Base-by-base conservation (phyloP, 148 eudicot genomes). In the Camellia japonica region DNA sequence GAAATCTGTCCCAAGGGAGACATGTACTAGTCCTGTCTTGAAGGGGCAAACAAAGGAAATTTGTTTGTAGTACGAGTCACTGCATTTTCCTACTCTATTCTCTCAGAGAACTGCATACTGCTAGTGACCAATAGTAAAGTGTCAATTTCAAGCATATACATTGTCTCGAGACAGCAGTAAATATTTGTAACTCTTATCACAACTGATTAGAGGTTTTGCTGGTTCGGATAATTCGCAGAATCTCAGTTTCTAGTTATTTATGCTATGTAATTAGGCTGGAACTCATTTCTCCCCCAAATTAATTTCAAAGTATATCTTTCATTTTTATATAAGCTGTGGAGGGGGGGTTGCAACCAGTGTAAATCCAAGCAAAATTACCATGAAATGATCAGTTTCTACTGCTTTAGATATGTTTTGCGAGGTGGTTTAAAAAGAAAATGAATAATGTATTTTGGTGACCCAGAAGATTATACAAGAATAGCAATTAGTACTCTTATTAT, bases 21-120 rank as follows among this genome's bases (percentile, higher is more conserved):
- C 18, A 41, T 73, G 49, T 80, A 16, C 20, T 58, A 75, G 62
- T 65, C 66, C 58, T 62, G 49, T 72, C 69, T 16, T 47, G 63
- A 78, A 56, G 63, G 5, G 15, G 59, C 41, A 4, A 15, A 42
- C 47, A 72, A 13, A 54, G 9, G 47, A 67, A 11, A 46, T 5
- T 16, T 41, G 1, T 74, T 71, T 19, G 42, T n/a, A 71, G 15
- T 70, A 12, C 6, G 10, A 13, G 72, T n/a, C 16, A 68, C 72
- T 68, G n/a, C 72, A 13, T 44, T 44, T 15, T 8, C 38, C 38
- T 30, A 30, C 38, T 30, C 38, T 30, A 30, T 30, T 30, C 38
- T 1, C 38, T 30, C 38, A 30, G 38, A 30, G 38, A 30, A 30
- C 38, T 30, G 38, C 38, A 30, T 30, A 30, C 38, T 30, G 38